Conservation (phyloP, 2,329 filamentous ascomycete species). For the Hymenoscyphus salicellus region DNA sequence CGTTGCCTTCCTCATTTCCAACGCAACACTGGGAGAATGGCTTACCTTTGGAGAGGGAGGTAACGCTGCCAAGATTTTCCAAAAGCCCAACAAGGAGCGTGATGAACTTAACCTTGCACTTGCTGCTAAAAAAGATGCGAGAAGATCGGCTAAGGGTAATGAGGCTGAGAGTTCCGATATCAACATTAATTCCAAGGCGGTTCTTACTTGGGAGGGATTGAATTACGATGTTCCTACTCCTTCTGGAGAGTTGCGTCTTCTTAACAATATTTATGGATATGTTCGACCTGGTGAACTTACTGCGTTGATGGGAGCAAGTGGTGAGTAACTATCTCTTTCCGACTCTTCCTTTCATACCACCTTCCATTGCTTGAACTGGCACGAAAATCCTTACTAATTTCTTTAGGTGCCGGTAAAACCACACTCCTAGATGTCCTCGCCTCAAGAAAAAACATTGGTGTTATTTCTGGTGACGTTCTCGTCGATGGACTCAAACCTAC, state of each 20-base stretch:
- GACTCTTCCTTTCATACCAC: too few relatives aligned
- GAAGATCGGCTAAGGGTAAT: constrained; percentile 46
- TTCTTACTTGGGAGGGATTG: constrained; percentile 85
- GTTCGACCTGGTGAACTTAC: constrained; percentile 60
- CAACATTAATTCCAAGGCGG: constrained; percentile 56
- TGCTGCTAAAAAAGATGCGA: constrained; percentile 55
- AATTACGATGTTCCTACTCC: constrained; percentile 67
- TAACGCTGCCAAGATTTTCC: constrained; percentile 75
- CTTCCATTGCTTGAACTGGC: too few relatives aligned
- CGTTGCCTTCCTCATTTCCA: constrained; percentile 69
- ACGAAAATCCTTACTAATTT: too few relatives aligned
- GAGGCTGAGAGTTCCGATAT: constrained; percentile 46
- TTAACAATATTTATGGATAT: constrained; percentile 61
- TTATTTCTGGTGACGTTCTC: constrained; percentile 60
- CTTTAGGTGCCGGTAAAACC: constrained; percentile 56
- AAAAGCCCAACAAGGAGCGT: constrained; percentile 65
- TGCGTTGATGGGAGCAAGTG: constrained; percentile 60
- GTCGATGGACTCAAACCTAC: constrained; percentile 58
- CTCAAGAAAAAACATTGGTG: constrained; percentile 61
- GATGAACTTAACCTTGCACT: constrained; percentile 64
- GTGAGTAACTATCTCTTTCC: constrained; percentile 25
- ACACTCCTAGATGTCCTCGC: constrained; percentile 64
- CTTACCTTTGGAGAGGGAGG: constrained; percentile 77
- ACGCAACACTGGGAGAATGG: constrained; percentile 75
- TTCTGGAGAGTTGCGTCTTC: constrained; percentile 44